These are phyloP conservation scores for Artemisia princeps DNA, from an alignment of 140 eudicot genomes.

Conservation along the genomic window DNA sequence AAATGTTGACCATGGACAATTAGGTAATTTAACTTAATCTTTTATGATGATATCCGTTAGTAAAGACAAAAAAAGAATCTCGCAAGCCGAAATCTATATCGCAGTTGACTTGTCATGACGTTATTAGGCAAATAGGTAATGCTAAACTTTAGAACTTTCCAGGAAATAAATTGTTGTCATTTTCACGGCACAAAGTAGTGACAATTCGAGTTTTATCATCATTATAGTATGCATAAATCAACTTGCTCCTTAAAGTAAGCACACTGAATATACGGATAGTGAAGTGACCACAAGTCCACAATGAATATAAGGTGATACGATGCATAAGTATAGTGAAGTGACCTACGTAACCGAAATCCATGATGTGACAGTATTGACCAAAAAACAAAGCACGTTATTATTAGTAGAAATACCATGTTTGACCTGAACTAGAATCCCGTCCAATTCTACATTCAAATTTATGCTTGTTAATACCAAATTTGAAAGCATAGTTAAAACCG, in stretches of 20 bases:
- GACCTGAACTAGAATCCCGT: conserved; percentile 16
- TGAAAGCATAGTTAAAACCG: conserved; percentile 19
- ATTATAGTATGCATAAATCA: conserved; percentile 11
- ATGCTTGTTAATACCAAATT: background rate
- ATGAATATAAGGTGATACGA: conserved; percentile 18
- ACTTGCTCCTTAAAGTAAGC: conserved; percentile 12
- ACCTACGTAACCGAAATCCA: conserved; percentile 7
- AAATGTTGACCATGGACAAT: too few relatives aligned
- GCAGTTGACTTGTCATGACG: conserved; percentile 6
- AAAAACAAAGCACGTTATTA: background rate
- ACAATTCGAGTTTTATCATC: background rate
- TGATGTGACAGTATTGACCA: conserved; percentile 17
- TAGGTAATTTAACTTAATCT: too few relatives aligned
- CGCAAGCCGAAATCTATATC: conserved; percentile 3
- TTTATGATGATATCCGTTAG: background rate
- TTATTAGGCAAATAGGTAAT: conserved; percentile 1
- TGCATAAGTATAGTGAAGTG: conserved; percentile 10
- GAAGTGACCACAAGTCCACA: conserved; percentile 13
- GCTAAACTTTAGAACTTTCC: conserved; percentile 6
- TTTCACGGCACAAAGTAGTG: conserved; percentile 1
- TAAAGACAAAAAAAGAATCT: background rate
- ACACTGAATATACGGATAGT: conserved; percentile 12
- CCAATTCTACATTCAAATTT: conserved; percentile 19
- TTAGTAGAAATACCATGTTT: conserved; percentile 2
- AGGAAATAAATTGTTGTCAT: conserved; percentile 13